phyloP scores from a whole-genome alignment of 768 basidiomycete genomes.

The Xanthoconium purpureum region DNA sequence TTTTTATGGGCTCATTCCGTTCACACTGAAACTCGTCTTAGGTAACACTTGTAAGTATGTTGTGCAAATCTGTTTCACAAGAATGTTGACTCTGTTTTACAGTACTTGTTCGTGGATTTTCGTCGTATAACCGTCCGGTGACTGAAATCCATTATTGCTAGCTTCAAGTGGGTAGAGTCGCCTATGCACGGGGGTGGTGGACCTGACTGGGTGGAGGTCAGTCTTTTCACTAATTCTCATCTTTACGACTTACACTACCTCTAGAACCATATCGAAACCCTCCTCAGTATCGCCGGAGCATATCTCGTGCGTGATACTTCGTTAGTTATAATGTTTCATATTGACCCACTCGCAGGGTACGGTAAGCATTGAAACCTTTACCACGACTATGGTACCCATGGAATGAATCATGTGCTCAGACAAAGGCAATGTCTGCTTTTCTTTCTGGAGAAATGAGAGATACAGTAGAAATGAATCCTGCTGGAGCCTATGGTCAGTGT shows the following conservation, averaged over 20 bases:
- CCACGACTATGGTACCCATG: neutral
- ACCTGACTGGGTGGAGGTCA: slow-evolving; percentile 85
- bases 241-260: neutral
- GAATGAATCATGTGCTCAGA: slow-evolving; percentile 38
- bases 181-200: slow-evolving; percentile 80
- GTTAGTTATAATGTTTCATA: neutral
- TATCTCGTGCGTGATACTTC: slow-evolving; percentile 56
- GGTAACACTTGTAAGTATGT: slow-evolving; percentile 44
- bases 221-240: neutral
- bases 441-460: slow-evolving; percentile 96
- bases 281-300: slow-evolving; percentile 82
- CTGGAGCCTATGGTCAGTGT: slow-evolving; percentile 65
- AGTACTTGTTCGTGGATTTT: slow-evolving; percentile 78
- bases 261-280: slow-evolving; percentile 81
- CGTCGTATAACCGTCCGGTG: neutral
- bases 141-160: slow-evolving; percentile 29
- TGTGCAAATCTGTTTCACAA: neutral
- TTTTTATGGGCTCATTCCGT: neutral
- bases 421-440: slow-evolving; percentile 94
- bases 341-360: slow-evolving; percentile 53
- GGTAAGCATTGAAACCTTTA: slow-evolving; percentile 40
- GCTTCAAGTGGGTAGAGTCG: slow-evolving; percentile 97
- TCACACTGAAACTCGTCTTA: slow-evolving; percentile 41
- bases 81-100: slow-evolving; percentile 5
- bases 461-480: slow-evolving; percentile 81